Evolutionary conservation across 2,329 filamentous ascomycete genomes (phyloP).

Genomic region (Neoscytalidium dimidiatum): DNA sequence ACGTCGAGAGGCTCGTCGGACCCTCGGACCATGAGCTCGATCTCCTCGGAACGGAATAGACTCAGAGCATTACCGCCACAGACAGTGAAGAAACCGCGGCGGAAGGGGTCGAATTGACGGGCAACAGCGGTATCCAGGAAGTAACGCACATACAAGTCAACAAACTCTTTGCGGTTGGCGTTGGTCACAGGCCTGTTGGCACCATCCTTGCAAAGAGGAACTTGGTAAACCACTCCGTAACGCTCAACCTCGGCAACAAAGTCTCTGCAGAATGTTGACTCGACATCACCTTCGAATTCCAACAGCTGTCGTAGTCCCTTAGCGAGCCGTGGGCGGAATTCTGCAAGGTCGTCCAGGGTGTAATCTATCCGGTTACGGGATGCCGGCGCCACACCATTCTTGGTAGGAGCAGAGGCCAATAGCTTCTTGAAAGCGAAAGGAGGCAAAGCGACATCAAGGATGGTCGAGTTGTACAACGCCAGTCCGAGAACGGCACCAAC

Average conservation of each 20-base stretch:
- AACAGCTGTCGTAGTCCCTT: constrained; percentile 74
- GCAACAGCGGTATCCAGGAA: constrained; percentile 75
- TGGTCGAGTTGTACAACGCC: constrained; percentile 93
- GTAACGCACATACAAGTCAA: constrained; percentile 80
- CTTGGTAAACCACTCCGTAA: constrained; percentile 67
- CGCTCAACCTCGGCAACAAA: constrained; percentile 77
- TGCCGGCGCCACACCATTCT: constrained; percentile 42
- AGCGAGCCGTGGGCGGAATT: constrained; percentile 76
- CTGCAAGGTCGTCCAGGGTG: constrained; percentile 77
- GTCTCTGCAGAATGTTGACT: constrained; percentile 76
- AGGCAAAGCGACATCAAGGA: constrained; percentile 83
- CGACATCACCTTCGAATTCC: constrained; percentile 81
- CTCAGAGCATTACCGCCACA: constrained; percentile 86
- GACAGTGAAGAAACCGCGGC: constrained; percentile 89
- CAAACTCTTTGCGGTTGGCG: constrained; percentile 79
- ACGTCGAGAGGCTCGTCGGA: constrained; percentile 85
- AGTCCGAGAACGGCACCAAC: constrained; percentile 85
- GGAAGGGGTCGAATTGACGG: constrained; percentile 90
- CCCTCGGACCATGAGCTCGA: constrained; percentile 82
- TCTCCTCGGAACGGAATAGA: constrained; percentile 86
- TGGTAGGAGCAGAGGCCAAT: constrained; percentile 70
- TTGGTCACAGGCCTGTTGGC: constrained; percentile 56
- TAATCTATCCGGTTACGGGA: constrained; percentile 45
- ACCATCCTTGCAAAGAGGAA: constrained; percentile 71
- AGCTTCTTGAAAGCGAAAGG: constrained; percentile 90